Evolutionary conservation across 352 stramenopile species (phyloP).

Genomic region (Pythium myriotylum): DNA sequence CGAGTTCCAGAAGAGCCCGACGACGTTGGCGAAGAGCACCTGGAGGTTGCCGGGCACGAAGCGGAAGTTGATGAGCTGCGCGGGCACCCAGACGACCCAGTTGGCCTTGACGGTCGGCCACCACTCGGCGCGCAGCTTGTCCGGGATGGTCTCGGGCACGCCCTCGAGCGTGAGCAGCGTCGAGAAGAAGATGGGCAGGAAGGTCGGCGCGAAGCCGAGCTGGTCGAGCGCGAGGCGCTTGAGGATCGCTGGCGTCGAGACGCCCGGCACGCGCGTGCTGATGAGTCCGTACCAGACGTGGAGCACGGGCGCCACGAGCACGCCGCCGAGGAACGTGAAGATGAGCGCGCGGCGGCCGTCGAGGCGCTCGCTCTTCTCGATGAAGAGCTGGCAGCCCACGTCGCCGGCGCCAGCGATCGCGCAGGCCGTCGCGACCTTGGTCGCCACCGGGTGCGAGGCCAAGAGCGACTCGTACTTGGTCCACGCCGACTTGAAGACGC

Average conservation of each 20-base stretch:
- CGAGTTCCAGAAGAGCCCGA: constrained; percentile 83
- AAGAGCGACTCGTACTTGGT: constrained; percentile 55
- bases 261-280: constrained; percentile 37
- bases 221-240: constrained; percentile 81
- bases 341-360: constrained; percentile 55
- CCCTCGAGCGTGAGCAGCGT: constrained; percentile 69
- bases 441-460: constrained; percentile 55
- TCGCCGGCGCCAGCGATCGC: constrained; percentile 70
- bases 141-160: constrained; percentile 44
- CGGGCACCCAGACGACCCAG: constrained; percentile 81
- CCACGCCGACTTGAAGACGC: constrained; percentile 45
- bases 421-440: constrained; percentile 67
- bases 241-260: constrained; percentile 37
- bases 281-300: constrained; percentile 83
- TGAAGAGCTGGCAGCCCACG: constrained; percentile 66
- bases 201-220: constrained; percentile 72
- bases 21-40: constrained; percentile 83
- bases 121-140: constrained; percentile 77
- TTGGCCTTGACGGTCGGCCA: constrained; percentile 78
- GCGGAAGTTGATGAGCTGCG: constrained; percentile 82
- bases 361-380: constrained; percentile 39
- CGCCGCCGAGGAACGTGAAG: constrained; percentile 71
- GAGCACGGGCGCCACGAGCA: constrained; percentile 71
- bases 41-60: constrained; percentile 76
- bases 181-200: constrained; percentile 77